phyloP scores from a whole-genome alignment of 345 rosid species.

The Luvunga scandens region DNA sequence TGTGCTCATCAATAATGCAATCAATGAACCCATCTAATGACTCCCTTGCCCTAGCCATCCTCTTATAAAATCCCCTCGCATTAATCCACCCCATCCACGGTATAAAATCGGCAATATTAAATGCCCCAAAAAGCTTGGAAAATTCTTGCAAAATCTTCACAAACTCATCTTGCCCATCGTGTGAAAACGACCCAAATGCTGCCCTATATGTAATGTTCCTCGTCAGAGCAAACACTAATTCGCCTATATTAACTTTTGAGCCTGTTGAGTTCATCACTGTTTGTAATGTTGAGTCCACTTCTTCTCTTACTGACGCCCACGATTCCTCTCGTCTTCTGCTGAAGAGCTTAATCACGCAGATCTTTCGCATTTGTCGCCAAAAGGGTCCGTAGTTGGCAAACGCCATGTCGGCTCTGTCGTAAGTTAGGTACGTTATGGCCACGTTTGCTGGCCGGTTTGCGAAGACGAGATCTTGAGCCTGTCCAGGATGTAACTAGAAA shows the following conservation, averaged over 20 bases:
- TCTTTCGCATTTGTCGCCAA: slow-evolving; percentile 91
- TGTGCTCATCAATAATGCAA: slow-evolving; percentile 65
- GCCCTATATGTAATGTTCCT: slow-evolving; percentile 72
- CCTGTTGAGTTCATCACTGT: slow-evolving; percentile 39
- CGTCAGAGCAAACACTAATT: slow-evolving; percentile 60
- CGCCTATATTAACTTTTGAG: slow-evolving; percentile 56
- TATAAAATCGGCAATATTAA: slow-evolving; percentile 68
- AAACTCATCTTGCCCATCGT: slow-evolving; percentile 68
- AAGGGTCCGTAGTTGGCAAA: slow-evolving; percentile 91
- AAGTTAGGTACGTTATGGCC: slow-evolving; percentile 68
- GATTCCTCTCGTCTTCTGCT: slow-evolving; percentile 85
- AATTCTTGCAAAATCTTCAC: slow-evolving; percentile 76
- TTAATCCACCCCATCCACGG: slow-evolving; percentile 74
- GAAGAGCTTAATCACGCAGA: slow-evolving; percentile 77
- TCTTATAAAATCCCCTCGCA: slow-evolving; percentile 39
- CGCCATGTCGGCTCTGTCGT: slow-evolving; percentile 87
- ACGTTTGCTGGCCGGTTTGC: slow-evolving; percentile 72
- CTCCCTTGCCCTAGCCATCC: slow-evolving; percentile 59
- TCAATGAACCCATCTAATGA: slow-evolving; percentile 75
- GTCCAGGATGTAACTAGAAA: slow-evolving; percentile 8
- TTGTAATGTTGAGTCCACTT: slow-evolving; percentile 48
- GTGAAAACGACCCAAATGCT: slow-evolving; percentile 69
- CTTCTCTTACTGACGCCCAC: slow-evolving; percentile 86
- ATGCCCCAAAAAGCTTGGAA: slow-evolving; percentile 86
- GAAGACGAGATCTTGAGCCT: slow-evolving; percentile 61